Percentiles rank a stretch among this genome's conserved stretches.
phyloP scores from a whole-genome alignment of 257 asterid genomes.

The Ajuga chamaepitys region DNA sequence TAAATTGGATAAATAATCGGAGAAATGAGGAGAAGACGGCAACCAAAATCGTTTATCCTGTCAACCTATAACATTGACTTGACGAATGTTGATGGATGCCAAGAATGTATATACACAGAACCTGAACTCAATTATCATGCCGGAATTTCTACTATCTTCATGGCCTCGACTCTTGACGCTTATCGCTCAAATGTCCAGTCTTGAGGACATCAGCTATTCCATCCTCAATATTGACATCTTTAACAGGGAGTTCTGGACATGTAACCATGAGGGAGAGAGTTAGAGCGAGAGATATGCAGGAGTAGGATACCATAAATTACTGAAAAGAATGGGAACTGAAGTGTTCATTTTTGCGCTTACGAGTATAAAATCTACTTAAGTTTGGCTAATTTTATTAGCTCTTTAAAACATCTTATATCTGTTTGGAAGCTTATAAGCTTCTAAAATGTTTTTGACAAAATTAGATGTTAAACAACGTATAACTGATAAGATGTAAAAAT shows the following conservation, averaged over 20 bases:
- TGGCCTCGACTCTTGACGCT: not conserved
- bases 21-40: not conserved
- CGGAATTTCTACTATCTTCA: not conserved
- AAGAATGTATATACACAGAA: not conserved
- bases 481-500: too few relatives aligned
- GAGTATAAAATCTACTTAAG: too few relatives aligned
- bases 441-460: too few relatives aligned
- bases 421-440: too few relatives aligned
- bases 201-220: not conserved
- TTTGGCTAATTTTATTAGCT: too few relatives aligned
- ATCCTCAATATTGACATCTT: not conserved
- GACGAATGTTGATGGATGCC: not conserved
- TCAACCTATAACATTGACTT: constrained; percentile 9
- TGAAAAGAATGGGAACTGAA: too few relatives aligned
- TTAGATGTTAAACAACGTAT: too few relatives aligned
- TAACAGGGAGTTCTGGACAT: not conserved
- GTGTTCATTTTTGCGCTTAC: too few relatives aligned
- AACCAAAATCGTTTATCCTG: not conserved
- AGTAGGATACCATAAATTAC: too few relatives aligned
- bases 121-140: not conserved
- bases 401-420: too few relatives aligned
- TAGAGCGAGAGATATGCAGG: too few relatives aligned
- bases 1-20: not conserved
- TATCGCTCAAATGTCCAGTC: not conserved
- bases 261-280: not conserved